phyloP scores from a whole-genome alignment of 169 alveolate species.

The Eimeria necatrix region DNA sequence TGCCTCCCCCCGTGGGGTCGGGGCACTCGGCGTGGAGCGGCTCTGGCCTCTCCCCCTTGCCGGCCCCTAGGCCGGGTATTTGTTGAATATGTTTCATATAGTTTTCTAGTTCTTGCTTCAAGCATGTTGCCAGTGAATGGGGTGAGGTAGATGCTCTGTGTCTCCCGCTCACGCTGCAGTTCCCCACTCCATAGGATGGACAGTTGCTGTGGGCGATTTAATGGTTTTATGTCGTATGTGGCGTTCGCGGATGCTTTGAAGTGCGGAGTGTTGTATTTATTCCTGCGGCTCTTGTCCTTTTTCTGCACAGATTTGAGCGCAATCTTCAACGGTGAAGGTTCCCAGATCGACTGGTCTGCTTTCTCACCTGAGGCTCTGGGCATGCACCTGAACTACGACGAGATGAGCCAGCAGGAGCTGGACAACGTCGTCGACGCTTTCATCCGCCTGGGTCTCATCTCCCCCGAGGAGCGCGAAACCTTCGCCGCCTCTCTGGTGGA shows the following conservation, averaged over 20 bases:
- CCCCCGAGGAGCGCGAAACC: conserved; percentile 24
- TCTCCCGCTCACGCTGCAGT: too few species aligned
- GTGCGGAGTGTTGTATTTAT: too few species aligned
- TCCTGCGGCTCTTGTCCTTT: not conserved
- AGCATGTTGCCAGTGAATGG: too few species aligned
- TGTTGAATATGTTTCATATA: not conserved
- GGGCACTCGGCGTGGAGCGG: too few species aligned
- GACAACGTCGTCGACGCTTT: not conserved
- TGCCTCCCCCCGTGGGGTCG: too few species aligned
- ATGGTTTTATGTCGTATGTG: too few species aligned
- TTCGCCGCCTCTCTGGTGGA: conserved; percentile 27
- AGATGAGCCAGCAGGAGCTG: conserved; percentile 44
- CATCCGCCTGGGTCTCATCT: conserved; percentile 23
- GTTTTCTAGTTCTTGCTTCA: not conserved
- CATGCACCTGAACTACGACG: conserved; percentile 50
- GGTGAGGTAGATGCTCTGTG: too few species aligned
- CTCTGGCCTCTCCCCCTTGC: too few species aligned
- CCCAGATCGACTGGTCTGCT: not conserved
- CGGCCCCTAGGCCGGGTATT: not conserved
- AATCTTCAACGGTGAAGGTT: not conserved
- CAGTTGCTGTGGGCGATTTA: too few species aligned
- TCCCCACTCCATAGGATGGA: too few species aligned
- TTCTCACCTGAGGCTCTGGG: conserved; percentile 55
- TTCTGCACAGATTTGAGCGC: not conserved
- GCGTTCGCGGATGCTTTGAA: too few species aligned